These are phyloP conservation scores for Lasiosphaeria ovina DNA, from an alignment of 495 filamentous ascomycete species.

Conservation along the genomic window DNA sequence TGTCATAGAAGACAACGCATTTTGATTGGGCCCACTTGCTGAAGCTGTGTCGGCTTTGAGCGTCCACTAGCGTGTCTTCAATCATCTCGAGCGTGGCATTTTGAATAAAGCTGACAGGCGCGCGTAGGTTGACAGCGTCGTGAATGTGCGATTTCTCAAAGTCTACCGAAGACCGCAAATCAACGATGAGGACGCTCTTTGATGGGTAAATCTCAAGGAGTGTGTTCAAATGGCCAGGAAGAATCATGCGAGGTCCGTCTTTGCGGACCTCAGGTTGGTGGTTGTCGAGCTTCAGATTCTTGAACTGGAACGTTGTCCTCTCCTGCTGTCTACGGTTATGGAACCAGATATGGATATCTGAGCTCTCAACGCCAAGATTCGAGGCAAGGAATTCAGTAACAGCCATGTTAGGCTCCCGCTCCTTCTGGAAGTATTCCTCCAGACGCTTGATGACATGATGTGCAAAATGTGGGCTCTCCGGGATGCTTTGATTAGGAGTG, in stretches of 20 bases:
- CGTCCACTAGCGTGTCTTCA: slow-evolving; percentile 45
- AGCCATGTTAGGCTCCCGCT: slow-evolving; percentile 36
- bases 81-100: slow-evolving; percentile 47
- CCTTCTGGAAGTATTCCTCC: slow-evolving; percentile 44
- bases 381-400: slow-evolving; percentile 42
- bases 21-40: slow-evolving; percentile 43
- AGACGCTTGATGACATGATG: slow-evolving; percentile 38
- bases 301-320: slow-evolving; percentile 36
- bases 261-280: slow-evolving; percentile 20
- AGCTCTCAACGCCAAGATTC: slow-evolving; percentile 39
- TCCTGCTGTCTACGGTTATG: slow-evolving; percentile 44
- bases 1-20: slow-evolving; percentile 50
- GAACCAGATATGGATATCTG: slow-evolving; percentile 43
- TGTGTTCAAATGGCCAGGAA: slow-evolving; percentile 47
- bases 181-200: slow-evolving; percentile 43
- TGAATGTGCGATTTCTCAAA: slow-evolving; percentile 48
- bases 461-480: slow-evolving; percentile 33
- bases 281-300: slow-evolving; percentile 35
- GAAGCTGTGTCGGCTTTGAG: slow-evolving; percentile 43
- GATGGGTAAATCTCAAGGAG: slow-evolving; percentile 45
- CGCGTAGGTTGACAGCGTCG: slow-evolving; percentile 47
- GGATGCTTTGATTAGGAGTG: slow-evolving; percentile 19
- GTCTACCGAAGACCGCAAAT: slow-evolving; percentile 41
- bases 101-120: slow-evolving; percentile 41
- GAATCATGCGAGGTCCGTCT: slow-evolving; percentile 40